A percentile compares a stretch with the other conserved stretches of the same genome.
phyloP scores from a whole-genome alignment of 441 rosid species.

The Arabidopsis lyrata region DNA sequence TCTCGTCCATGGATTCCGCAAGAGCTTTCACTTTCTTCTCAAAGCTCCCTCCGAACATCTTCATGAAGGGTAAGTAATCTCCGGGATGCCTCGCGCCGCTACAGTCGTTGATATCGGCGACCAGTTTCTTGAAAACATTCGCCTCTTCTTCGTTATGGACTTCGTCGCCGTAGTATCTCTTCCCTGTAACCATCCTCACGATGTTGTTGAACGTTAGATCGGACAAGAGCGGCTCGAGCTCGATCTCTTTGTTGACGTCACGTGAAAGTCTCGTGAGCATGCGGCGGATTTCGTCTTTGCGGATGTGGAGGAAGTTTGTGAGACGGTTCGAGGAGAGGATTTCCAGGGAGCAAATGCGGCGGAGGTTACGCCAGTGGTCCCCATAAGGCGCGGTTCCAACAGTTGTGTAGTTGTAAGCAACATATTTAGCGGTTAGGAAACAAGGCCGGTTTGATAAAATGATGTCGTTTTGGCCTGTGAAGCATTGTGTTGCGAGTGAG shows the following conservation, averaged over 20 bases:
- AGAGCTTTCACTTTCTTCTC: conserved; percentile 44
- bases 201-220: conserved; percentile 47
- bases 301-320: conserved; percentile 32
- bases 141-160: conserved; percentile 41
- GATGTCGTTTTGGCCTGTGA: conserved; percentile 43
- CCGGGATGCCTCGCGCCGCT: conserved; percentile 48
- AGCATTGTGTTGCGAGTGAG: conserved; percentile 35
- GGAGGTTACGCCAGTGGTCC: conserved; percentile 42
- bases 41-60: conserved; percentile 40
- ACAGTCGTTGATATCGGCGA: conserved; percentile 31
- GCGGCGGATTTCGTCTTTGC: conserved; percentile 41
- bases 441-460: conserved; percentile 34
- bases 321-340: conserved; percentile 39
- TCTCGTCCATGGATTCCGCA: conserved; percentile 42
- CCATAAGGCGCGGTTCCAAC: conserved; percentile 38
- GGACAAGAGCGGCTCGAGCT: conserved; percentile 29
- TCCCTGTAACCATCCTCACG: conserved; percentile 45
- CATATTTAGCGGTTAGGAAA: conserved; percentile 33
- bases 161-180: conserved; percentile 42
- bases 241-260: conserved; percentile 6
- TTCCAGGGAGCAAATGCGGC: conserved; percentile 38
- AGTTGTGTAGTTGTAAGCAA: conserved; percentile 42
- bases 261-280: conserved; percentile 43
- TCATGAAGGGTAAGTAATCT: conserved; percentile 58
- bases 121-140: conserved; percentile 34